Base-by-base conservation (phyloP, 495 filamentous ascomycete genomes). In the Neurospora sp. region DNA sequence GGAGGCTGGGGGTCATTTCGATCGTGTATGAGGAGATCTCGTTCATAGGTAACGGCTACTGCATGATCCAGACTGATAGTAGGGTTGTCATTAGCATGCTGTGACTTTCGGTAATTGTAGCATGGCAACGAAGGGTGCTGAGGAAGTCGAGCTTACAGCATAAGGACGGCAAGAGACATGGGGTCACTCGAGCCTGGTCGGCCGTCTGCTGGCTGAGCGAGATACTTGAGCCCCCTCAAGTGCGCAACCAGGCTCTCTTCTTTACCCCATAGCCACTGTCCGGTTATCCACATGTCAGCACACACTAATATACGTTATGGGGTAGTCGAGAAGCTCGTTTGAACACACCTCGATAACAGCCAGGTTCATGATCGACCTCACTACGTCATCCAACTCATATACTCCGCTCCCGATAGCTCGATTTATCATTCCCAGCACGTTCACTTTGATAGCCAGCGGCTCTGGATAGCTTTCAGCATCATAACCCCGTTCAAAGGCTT, bases 221-320 rank as follows among this genome's bases (percentile, higher is more conserved):
- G 74, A 39, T 73, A 66, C 35, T 70, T 72, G 8, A 81, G 41
- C 3, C 78, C 78, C 11, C 69, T 38, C 39, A 81, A 70, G 66
- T 81, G 79, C 69, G 77, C 75, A 69, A 75, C 73, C 70, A 81
- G 72, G 42, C 74, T 76, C 12, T 70, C 72, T 14, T 76, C 40
- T 59, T 75, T 73, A 6, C 78, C 78, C 72, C 73, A 79, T 39
- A 77, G 78, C 77, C 77, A 79, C 78, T 79, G 27, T 39, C 8
- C 48, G 12, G 20, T 59, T 59, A 59, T 37, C 27, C 40, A 31
- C 40, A 75, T 40, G 37, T 38, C 20, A 41, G 69, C 37, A 62
- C 31, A 38, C 14, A 27, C 3, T 70, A 10, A 38, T 10, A 16
- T 7, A 20, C 16, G 38, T 10, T 11, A 59, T 11, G 41, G 27